Conservation (phyloP, 768 basidiomycete species). For the Saitozyma sp. region DNA sequence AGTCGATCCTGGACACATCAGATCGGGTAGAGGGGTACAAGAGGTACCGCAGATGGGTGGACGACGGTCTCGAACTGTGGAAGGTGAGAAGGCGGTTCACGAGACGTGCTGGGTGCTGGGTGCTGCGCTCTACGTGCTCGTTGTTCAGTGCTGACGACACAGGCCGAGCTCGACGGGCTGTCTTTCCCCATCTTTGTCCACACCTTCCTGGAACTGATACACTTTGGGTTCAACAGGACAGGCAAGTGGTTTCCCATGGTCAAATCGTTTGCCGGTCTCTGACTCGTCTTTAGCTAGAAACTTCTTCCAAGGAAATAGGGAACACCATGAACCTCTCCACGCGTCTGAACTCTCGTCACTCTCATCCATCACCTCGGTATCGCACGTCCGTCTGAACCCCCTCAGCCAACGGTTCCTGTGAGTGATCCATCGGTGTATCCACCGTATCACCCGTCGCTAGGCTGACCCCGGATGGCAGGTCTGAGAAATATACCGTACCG, state of each 20-base stretch:
- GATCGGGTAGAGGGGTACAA: constrained; percentile 50
- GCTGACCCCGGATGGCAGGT: constrained; percentile 13
- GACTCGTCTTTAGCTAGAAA: constrained; percentile 60
- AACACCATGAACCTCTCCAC: constrained; percentile 67
- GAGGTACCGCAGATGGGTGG: constrained; percentile 50
- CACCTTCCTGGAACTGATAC: constrained; percentile 91
- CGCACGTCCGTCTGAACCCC: constrained; percentile 80
- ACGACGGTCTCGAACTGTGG: constrained; percentile 52
- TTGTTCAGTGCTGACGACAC: constrained; percentile 16
- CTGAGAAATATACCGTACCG: constrained; percentile 81
- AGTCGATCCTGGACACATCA: constrained; percentile 43
- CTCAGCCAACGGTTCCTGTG: constrained; percentile 74
- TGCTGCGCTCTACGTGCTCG: neutral
- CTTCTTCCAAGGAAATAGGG: constrained; percentile 72
- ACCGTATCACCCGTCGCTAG: too few relatives aligned
- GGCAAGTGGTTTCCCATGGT: constrained; percentile 59
- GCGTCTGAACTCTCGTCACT: constrained; percentile 71
- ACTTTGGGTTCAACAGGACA: constrained; percentile 84
- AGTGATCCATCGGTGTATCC: constrained; percentile 6
- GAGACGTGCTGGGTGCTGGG: too few relatives aligned
- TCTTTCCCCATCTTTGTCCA: constrained; percentile 95
- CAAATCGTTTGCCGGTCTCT: neutral
- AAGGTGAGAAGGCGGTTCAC: constrained; percentile 36
- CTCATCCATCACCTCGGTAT: constrained; percentile 73
- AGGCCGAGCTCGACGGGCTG: constrained; percentile 93